Conservation (phyloP, 2,329 filamentous ascomycete species). For the Coniochaeta ligniaria region DNA sequence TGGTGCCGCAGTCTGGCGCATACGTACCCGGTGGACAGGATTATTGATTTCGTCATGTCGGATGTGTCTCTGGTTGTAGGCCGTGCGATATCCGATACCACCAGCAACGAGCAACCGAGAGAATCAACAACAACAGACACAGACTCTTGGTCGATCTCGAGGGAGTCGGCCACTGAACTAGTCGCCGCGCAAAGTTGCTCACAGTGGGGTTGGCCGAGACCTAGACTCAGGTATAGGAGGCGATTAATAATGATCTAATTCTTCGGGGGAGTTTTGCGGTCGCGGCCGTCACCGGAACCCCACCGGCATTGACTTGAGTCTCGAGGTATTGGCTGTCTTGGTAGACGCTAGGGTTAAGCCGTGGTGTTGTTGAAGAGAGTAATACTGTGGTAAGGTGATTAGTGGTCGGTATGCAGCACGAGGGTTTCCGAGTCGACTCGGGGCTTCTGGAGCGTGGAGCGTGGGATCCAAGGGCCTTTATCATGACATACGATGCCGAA, state of each 20-base stretch:
- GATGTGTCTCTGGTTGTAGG: neutral
- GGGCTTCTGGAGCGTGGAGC: neutral
- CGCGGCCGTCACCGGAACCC: neutral
- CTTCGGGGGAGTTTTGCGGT: neutral
- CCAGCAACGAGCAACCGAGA: neutral
- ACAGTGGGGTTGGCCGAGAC: neutral
- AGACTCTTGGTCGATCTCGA: neutral
- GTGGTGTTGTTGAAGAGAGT: neutral
- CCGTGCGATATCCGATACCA: neutral
- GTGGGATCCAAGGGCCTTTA: neutral
- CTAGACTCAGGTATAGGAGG: neutral
- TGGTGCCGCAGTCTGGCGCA: neutral
- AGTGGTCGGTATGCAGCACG: neutral
- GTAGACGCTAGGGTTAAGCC: neutral
- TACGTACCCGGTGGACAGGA: conserved; percentile 67
- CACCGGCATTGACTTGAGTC: neutral
- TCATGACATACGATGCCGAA: neutral
- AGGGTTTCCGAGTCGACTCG: neutral
- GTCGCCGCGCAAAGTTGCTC: neutral
- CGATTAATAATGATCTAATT: conserved; percentile 3
- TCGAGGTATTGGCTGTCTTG: neutral
- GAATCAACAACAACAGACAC: neutral
- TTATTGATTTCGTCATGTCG: conserved; percentile 1
- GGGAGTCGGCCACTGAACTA: neutral
- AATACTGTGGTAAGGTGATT: neutral